These are phyloP conservation scores for Lobosporangium transversale DNA, from an alignment of 192 early-diverging fungal genomes.

Conservation along the genomic window DNA sequence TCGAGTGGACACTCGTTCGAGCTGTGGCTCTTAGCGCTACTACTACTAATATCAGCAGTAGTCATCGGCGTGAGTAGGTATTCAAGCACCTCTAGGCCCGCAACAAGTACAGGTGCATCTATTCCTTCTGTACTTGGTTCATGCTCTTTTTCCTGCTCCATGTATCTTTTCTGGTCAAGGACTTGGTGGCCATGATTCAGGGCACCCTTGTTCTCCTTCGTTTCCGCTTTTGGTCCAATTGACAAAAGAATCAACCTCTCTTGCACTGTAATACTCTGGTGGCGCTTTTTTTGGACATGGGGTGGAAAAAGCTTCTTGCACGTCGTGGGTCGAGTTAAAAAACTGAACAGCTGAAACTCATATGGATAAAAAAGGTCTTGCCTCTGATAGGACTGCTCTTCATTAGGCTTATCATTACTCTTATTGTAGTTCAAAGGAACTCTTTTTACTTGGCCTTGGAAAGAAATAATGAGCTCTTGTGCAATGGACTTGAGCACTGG, in stretches of 20 bases:
- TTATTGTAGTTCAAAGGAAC: too few species aligned
- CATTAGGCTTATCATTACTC: too few species aligned
- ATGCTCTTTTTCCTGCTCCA: neutral
- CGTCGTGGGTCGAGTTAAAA: constrained; percentile 12
- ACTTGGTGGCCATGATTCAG: neutral
- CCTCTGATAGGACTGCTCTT: neutral
- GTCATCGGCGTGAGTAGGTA: constrained; percentile 12
- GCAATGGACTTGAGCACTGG: constrained; percentile 23
- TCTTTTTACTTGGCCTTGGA: too few species aligned
- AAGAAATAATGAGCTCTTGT: constrained; percentile 20
- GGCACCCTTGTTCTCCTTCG: neutral
- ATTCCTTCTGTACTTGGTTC: neutral
- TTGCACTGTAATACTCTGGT: constrained; percentile 19
- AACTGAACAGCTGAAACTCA: constrained; percentile 33
- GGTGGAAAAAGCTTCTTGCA: constrained; percentile 20
- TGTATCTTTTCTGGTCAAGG: neutral
- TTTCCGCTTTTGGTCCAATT: constrained; percentile 1
- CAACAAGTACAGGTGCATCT: constrained; percentile 9
- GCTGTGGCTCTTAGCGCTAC: neutral
- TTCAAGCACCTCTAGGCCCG: constrained; percentile 42
- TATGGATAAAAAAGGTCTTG: neutral
- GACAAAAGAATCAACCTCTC: constrained; percentile 33
- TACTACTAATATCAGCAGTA: neutral
- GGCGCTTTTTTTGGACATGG: constrained; percentile 14
- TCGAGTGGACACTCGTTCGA: neutral